These are phyloP conservation scores for Populus hybrid DNA, from an alignment of 441 rosid genomes.

Conservation along the genomic window DNA sequence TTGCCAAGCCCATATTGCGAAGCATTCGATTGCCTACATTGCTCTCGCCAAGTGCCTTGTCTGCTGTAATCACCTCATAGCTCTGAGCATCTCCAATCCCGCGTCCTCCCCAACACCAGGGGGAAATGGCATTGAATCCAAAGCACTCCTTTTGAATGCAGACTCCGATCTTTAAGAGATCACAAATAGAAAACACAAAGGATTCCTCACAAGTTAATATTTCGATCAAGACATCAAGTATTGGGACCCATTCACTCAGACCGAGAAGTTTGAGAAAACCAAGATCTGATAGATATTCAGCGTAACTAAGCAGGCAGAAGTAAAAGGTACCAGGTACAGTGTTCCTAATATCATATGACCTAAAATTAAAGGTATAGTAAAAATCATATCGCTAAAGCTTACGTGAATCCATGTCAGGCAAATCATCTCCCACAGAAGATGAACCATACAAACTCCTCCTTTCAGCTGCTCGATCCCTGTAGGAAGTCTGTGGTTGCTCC, in stretches of 20 bases:
- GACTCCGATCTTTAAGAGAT: conserved; percentile 69
- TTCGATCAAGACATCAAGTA: conserved; percentile 21
- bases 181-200: conserved; percentile 30
- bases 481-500: conserved; percentile 56
- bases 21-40: conserved; percentile 98
- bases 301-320: background rate
- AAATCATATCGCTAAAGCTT: conserved; percentile 38
- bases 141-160: conserved; percentile 54
- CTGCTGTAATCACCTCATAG: conserved; percentile 88
- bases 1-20: conserved; percentile 98
- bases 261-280: conserved; percentile 16
- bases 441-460: conserved; percentile 95
- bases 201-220: conserved; percentile 49
- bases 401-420: conserved; percentile 61
- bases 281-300: conserved; percentile 12
- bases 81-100: conserved; percentile 58
- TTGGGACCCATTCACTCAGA: conserved; percentile 29
- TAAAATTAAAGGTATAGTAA: conserved; percentile 9
- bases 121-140: conserved; percentile 92
- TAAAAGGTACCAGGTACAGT: background rate
- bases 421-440: conserved; percentile 52
- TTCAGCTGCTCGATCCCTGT: conserved; percentile 98
- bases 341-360: conserved; percentile 4
- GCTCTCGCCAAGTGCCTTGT: conserved; percentile 86
- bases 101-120: conserved; percentile 96